These are phyloP conservation scores for Mycena pura DNA, from an alignment of 768 basidiomycete genomes.

Conservation along the genomic window DNA sequence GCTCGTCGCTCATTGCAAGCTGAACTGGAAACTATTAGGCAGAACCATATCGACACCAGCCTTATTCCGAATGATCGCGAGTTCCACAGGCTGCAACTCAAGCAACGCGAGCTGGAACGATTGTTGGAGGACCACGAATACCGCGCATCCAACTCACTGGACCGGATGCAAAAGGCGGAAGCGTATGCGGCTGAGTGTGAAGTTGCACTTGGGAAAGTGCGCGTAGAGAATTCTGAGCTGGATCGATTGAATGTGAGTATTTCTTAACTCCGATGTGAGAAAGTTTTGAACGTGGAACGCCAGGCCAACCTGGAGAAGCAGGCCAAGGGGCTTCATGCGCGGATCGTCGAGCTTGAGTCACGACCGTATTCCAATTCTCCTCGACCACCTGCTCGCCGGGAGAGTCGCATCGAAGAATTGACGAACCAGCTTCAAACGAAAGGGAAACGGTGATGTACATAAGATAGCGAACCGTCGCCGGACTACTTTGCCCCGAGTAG, in stretches of 20 bases:
- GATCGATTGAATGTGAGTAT: constrained; percentile 74
- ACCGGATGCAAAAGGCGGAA: constrained; percentile 85
- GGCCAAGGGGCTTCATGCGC: constrained; percentile 83
- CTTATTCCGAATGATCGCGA: constrained; percentile 77
- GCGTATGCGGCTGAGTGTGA: constrained; percentile 76
- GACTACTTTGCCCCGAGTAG: constrained; percentile 21
- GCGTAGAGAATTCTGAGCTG: constrained; percentile 82
- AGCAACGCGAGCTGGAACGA: constrained; percentile 83
- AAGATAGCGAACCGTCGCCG: constrained; percentile 35
- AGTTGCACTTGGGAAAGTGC: constrained; percentile 73
- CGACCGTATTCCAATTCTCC: constrained; percentile 73
- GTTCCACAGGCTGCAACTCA: constrained; percentile 74
- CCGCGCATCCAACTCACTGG: constrained; percentile 71
- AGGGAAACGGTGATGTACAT: constrained; percentile 47
- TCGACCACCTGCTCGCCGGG: constrained; percentile 63
- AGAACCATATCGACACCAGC: constrained; percentile 73
- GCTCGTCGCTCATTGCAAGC: constrained; percentile 82
- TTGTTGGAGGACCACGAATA: constrained; percentile 82
- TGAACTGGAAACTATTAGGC: constrained; percentile 80
- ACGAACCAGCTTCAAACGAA: constrained; percentile 62
- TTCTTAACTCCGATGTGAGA: not conserved
- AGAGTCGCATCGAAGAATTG: constrained; percentile 77
- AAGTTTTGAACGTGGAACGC: not conserved
- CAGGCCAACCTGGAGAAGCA: constrained; percentile 87
- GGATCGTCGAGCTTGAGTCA: constrained; percentile 83